These are phyloP conservation scores for Pilasporangium apinafurcum DNA, from an alignment of 352 stramenopile genomes.

Conservation along the genomic window DNA sequence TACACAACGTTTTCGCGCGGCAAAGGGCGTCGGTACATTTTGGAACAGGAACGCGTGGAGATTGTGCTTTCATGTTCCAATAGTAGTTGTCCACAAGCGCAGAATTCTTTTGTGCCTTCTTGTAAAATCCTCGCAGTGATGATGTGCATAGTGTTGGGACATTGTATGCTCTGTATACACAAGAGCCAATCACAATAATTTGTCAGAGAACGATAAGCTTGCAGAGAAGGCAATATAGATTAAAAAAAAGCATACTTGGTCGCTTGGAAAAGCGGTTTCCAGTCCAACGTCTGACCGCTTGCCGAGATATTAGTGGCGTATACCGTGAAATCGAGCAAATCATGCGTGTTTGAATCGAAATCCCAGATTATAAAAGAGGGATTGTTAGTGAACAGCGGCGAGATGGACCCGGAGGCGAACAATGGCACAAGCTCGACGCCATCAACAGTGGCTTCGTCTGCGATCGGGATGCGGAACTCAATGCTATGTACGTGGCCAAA, in stretches of 20 bases:
- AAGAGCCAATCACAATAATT: background rate
- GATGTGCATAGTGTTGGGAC: slow-evolving; percentile 37
- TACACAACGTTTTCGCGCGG: slow-evolving; percentile 57
- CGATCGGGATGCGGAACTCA: slow-evolving; percentile 77
- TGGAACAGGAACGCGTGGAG: slow-evolving; percentile 25
- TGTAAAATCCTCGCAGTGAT: slow-evolving; percentile 35
- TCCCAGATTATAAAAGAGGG: slow-evolving; percentile 89
- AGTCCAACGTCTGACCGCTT: slow-evolving; percentile 23
- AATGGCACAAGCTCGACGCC: slow-evolving; percentile 51
- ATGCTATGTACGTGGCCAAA: slow-evolving; percentile 91
- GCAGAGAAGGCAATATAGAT: background rate
- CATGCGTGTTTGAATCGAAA: slow-evolving; percentile 52
- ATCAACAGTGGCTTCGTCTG: slow-evolving; percentile 3
- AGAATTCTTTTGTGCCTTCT: slow-evolving; percentile 37
- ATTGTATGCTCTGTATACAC: slow-evolving; percentile 30
- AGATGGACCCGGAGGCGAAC: slow-evolving; percentile 77
- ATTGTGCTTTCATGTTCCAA: slow-evolving; percentile 81
- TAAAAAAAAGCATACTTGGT: slow-evolving; percentile 14
- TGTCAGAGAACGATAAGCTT: background rate
- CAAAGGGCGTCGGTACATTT: slow-evolving; percentile 42
- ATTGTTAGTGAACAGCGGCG: slow-evolving; percentile 88
- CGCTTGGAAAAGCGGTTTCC: slow-evolving; percentile 47
- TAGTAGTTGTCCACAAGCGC: slow-evolving; percentile 68
- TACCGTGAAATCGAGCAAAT: slow-evolving; percentile 67
- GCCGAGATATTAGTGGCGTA: slow-evolving; percentile 71